phyloP scores from a whole-genome alignment of 2,329 filamentous ascomycete species.

The Microcyclospora tardicrescens region DNA sequence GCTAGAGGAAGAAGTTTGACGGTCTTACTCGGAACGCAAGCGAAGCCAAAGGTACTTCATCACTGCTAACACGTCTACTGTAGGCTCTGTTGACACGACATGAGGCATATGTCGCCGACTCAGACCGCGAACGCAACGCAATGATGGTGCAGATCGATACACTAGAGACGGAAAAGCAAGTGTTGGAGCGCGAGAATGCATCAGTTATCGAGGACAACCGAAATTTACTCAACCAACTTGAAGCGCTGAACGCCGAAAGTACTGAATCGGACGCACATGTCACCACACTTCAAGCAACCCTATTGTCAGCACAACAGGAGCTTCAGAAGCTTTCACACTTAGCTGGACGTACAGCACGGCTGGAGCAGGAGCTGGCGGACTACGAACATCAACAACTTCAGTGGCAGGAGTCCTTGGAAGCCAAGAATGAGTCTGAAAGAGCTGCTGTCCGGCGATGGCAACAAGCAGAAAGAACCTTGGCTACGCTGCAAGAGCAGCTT shows the following conservation, averaged over 20 bases:
- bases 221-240: constrained; percentile 67
- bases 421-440: constrained; percentile 61
- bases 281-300: constrained; percentile 59
- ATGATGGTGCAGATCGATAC: constrained; percentile 61
- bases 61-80: constrained; percentile 55
- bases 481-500: constrained; percentile 71
- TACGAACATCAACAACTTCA: constrained; percentile 71
- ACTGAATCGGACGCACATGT: constrained; percentile 69
- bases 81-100: constrained; percentile 86
- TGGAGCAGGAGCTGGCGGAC: constrained; percentile 66
- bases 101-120: constrained; percentile 87
- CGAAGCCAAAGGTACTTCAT: constrained; percentile 24
- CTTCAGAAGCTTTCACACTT: constrained; percentile 62
- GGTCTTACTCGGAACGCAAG: constrained; percentile 2
- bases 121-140: constrained; percentile 67
- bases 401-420: constrained; percentile 53
- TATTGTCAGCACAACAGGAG: constrained; percentile 66
- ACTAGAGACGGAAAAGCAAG: constrained; percentile 57
- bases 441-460: constrained; percentile 73
- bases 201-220: constrained; percentile 73
- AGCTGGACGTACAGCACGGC: constrained; percentile 58
- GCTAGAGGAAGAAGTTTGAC: constrained; percentile 1
- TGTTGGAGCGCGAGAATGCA: constrained; percentile 63
- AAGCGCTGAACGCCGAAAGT: constrained; percentile 67
- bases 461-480: constrained; percentile 67